Conservation (phyloP, 345 rosid genomes). For the Melaleuca alternifolia region DNA sequence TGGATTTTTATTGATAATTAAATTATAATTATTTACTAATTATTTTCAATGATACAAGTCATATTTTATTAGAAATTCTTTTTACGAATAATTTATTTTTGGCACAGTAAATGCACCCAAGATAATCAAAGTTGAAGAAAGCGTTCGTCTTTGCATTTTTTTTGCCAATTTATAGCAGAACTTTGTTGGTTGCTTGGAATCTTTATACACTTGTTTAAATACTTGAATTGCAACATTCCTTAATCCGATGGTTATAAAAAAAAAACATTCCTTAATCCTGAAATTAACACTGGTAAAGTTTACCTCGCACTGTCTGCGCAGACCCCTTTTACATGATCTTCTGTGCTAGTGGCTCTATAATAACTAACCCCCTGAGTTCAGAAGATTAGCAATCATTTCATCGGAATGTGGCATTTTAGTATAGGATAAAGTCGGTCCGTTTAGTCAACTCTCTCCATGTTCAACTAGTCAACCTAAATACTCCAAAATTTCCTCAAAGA, state of each 20-base stretch:
- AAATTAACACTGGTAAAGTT: not conserved
- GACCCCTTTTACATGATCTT: not conserved
- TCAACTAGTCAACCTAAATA: not conserved
- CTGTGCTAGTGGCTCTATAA: not conserved
- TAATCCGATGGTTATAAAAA: too few relatives aligned
- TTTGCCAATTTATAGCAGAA: too few relatives aligned
- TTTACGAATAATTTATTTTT: too few relatives aligned
- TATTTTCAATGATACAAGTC: too few relatives aligned
- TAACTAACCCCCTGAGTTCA: not conserved
- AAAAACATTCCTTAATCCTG: not conserved
- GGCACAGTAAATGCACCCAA: not conserved
- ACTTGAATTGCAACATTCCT: not conserved
- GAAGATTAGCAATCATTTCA: not conserved
- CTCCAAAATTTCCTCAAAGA: not conserved
- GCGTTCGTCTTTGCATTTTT: not conserved
- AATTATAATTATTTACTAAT: too few relatives aligned
- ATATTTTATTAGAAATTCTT: too few relatives aligned
- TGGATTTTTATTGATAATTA: too few relatives aligned
- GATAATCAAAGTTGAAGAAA: not conserved
- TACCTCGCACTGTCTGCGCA: not conserved
- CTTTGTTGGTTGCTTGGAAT: not conserved
- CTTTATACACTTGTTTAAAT: not conserved
- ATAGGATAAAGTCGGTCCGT: not conserved
- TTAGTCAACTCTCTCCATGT: not conserved
- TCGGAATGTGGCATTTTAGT: not conserved